These are phyloP conservation scores for Candida sonorensis DNA, from an alignment of 805 yeast species.

Conservation along the genomic window DNA sequence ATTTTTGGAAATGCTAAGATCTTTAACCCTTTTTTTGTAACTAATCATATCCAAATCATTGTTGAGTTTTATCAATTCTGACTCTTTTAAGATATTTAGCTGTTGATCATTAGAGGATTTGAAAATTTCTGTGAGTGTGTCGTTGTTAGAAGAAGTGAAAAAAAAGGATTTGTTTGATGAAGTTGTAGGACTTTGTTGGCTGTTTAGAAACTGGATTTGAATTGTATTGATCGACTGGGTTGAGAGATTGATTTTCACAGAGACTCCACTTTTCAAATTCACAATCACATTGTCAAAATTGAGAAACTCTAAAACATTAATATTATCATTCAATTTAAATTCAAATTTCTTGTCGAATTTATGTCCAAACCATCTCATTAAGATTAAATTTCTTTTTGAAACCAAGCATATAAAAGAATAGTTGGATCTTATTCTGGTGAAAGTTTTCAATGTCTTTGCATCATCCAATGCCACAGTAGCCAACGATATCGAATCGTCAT, in stretches of 20 bases:
- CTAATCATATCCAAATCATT: constrained; percentile 17
- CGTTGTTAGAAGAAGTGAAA: constrained; percentile 11
- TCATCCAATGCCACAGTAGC: constrained; percentile 21
- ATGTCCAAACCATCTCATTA: constrained; percentile 18
- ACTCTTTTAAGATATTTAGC: constrained; percentile 21
- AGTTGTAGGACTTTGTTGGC: constrained; percentile 4
- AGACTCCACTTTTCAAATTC: constrained; percentile 20
- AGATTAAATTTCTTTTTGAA: constrained; percentile 17
- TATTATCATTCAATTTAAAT: constrained; percentile 19
- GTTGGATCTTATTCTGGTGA: constrained; percentile 6
- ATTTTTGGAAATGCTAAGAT: constrained; percentile 18
- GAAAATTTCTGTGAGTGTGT: constrained; percentile 13
- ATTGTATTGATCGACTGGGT: constrained; percentile 12
- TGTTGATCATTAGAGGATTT: constrained; percentile 19
- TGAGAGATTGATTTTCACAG: constrained; percentile 11
- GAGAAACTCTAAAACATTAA: constrained; percentile 19
- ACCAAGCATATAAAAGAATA: constrained; percentile 15
- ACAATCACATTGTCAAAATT: constrained; percentile 16
- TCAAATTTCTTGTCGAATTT: constrained; percentile 19
- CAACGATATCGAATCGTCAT: constrained; percentile 26
- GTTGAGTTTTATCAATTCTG: constrained; percentile 17
- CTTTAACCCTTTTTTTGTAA: no score
- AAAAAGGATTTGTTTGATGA: constrained; percentile 13
- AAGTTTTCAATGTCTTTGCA: constrained; percentile 3
- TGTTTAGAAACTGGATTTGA: constrained; percentile 18